A percentile compares a stretch with the other conserved stretches of the same genome.
These are phyloP conservation scores for Scheffersomyces ergatensis DNA, from an alignment of 805 yeast species.

Conservation along the genomic window DNA sequence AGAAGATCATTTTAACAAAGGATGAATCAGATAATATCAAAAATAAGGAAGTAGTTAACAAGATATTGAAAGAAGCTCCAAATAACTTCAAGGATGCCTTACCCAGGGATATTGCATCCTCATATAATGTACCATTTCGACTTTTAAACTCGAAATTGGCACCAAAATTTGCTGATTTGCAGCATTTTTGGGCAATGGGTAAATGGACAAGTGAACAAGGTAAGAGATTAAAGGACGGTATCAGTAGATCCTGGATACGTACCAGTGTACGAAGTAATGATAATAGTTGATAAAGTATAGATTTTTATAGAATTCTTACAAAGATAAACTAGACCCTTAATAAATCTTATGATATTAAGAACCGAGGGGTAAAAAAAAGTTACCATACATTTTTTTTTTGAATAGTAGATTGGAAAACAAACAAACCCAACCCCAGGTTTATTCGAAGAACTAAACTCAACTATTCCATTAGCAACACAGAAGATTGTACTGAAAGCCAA, in stretches of 20 bases:
- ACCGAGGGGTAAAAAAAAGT: no score
- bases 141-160: constrained; percentile 20
- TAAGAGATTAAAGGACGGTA: constrained; percentile 46
- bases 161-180: constrained; percentile 18
- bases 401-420: no score
- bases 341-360: no score
- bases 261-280: constrained; percentile 11
- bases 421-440: constrained; percentile 3
- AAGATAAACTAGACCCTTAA: no score
- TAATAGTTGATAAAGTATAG: no score
- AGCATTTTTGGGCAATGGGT: constrained; percentile 71
- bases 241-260: constrained; percentile 56
- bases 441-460: background rate
- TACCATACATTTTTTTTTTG: no score
- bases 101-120: constrained; percentile 22
- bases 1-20: background rate
- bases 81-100: constrained; percentile 7
- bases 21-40: background rate
- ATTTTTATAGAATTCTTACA: no score
- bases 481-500: no score
- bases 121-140: constrained; percentile 18
- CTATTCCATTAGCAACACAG: no score
- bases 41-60: background rate
- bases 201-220: constrained; percentile 51
- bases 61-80: no score